Evolutionary conservation across 805 yeast species (phyloP).

Genomic region (Kazachstania bromeliacearum): DNA sequence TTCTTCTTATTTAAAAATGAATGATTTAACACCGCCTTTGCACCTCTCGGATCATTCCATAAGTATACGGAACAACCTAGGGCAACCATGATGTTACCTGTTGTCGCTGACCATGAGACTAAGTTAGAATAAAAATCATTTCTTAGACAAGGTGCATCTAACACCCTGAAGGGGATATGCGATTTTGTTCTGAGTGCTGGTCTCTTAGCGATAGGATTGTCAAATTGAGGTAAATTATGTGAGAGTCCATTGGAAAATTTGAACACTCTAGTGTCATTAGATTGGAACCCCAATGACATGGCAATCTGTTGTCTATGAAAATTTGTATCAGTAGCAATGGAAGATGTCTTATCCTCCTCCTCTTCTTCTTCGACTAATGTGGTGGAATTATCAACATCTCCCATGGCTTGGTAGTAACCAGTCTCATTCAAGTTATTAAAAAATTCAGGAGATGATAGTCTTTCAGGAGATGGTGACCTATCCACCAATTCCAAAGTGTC

Average conservation of each 20-base stretch:
- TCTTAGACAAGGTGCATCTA: constrained; percentile 61
- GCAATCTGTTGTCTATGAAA: constrained; percentile 36
- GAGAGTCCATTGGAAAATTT: neutral
- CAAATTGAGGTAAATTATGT: neutral
- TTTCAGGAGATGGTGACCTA: constrained; percentile 19
- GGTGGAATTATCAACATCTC: neutral
- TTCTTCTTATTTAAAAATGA: constrained; percentile 23
- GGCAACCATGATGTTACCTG: constrained; percentile 52
- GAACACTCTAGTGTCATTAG: constrained; percentile 11
- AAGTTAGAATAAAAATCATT: constrained; percentile 74
- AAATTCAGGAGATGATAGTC: constrained; percentile 27
- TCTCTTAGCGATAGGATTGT: constrained; percentile 6
- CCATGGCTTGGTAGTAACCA: constrained; percentile 18
- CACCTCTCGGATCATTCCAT: constrained; percentile 50
- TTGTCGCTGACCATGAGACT: constrained; percentile 55
- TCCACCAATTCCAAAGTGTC: constrained; percentile 8
- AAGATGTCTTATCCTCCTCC: neutral
- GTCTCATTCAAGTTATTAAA: constrained; percentile 18
- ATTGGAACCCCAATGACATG: constrained; percentile 36
- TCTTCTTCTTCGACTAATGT: neutral
- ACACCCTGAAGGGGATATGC: constrained; percentile 39
- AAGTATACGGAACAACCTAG: constrained; percentile 47
- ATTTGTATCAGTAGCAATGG: neutral
- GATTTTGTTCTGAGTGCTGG: constrained; percentile 27
- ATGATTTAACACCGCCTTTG: constrained; percentile 34